These are phyloP conservation scores for Aspergillus cejpii DNA, from an alignment of 2,329 filamentous ascomycete species.

Conservation along the genomic window DNA sequence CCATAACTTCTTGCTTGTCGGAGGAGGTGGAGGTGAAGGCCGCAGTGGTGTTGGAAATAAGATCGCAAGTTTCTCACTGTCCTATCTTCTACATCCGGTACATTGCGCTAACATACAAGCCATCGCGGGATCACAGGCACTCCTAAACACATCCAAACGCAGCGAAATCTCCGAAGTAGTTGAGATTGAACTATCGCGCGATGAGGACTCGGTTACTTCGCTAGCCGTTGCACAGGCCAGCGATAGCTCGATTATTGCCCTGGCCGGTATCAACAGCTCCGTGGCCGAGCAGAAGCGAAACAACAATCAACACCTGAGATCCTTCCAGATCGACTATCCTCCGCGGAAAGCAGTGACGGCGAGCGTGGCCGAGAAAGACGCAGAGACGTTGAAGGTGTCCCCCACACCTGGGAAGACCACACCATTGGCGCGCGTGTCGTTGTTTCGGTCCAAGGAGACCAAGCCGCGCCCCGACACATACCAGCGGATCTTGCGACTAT, in stretches of 20 bases:
- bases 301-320: slow-evolving; percentile 76
- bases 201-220: slow-evolving; percentile 85
- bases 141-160: slow-evolving; percentile 63
- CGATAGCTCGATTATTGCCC: slow-evolving; percentile 48
- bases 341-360: slow-evolving; percentile 36
- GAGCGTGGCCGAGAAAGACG: slow-evolving; percentile 11
- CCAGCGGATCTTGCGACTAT: slow-evolving; percentile 53
- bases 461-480: slow-evolving; percentile 46
- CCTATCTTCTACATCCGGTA: background rate
- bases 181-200: slow-evolving; percentile 69
- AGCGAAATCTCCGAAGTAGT: slow-evolving; percentile 58
- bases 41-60: slow-evolving; percentile 79
- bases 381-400: slow-evolving; percentile 24
- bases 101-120: slow-evolving; percentile 2
- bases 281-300: slow-evolving; percentile 63
- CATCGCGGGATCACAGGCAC: slow-evolving; percentile 45
- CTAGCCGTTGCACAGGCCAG: slow-evolving; percentile 62
- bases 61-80: slow-evolving; percentile 54
- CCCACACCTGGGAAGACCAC: slow-evolving; percentile 32
- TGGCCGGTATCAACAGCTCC: slow-evolving; percentile 80
- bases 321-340: slow-evolving; percentile 59
- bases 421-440: slow-evolving; percentile 45
- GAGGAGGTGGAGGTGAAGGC: slow-evolving; percentile 78
- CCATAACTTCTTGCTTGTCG: slow-evolving; percentile 68
- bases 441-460: slow-evolving; percentile 44